Conservation (phyloP, 257 asterid species). For the Paulownia fortunei region DNA sequence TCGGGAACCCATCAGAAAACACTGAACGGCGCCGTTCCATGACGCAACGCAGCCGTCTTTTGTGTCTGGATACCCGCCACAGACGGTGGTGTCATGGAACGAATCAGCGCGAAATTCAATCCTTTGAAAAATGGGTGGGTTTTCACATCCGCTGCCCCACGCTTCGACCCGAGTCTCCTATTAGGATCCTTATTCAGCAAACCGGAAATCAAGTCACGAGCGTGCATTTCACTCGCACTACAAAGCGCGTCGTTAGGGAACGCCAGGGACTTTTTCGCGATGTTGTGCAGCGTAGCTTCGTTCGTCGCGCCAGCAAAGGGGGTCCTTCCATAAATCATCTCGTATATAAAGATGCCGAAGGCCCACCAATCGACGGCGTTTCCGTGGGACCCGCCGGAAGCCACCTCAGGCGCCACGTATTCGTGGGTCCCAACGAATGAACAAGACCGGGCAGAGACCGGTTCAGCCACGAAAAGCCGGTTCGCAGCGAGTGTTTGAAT, state of each 20-base stretch:
- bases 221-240: conserved; percentile 57
- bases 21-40: conserved; percentile 43
- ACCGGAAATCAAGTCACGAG: conserved; percentile 64
- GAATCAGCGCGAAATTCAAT: conserved; percentile 75
- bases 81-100: conserved; percentile 65
- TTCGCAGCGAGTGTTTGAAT: conserved; percentile 57
- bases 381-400: conserved; percentile 79
- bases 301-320: conserved; percentile 74
- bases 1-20: conserved; percentile 37
- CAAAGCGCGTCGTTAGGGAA: conserved; percentile 58
- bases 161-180: conserved; percentile 75
- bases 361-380: conserved; percentile 98
- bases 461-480: conserved; percentile 88
- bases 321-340: conserved; percentile 81
- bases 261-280: conserved; percentile 49
- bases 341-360: conserved; percentile 77
- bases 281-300: conserved; percentile 64
- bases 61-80: conserved; percentile 31
- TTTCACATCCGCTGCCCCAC: conserved; percentile 86
- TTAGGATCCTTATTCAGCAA: conserved; percentile 71
- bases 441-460: conserved; percentile 75
- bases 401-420: conserved; percentile 95
- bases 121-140: conserved; percentile 85
- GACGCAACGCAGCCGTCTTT: conserved; percentile 24
- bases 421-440: conserved; percentile 96